These are phyloP conservation scores for Bacidia gigantensis DNA, from an alignment of 495 filamentous ascomycete species.

Conservation along the genomic window DNA sequence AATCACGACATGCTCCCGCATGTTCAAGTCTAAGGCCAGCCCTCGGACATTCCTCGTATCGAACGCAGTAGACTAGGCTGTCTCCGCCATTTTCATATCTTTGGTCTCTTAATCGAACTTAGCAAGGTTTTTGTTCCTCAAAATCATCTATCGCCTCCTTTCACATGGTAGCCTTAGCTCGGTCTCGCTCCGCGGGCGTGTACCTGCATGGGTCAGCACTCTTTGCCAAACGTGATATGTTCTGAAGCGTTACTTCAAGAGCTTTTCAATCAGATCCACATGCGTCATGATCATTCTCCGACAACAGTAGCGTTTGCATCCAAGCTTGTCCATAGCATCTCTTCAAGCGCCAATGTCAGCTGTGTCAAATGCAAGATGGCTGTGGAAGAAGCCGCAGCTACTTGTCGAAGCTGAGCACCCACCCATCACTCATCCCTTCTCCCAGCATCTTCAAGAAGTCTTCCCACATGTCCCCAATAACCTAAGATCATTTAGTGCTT, in stretches of 20 bases:
- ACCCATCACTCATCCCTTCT: constrained; percentile 66
- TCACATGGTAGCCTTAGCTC: constrained; percentile 1
- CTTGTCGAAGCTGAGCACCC: too few relatives aligned
- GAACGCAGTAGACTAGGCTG: too few relatives aligned
- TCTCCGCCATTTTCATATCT: too few relatives aligned
- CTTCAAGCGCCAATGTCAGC: constrained; percentile 28
- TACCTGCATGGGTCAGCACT: background rate
- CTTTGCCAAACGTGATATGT: background rate
- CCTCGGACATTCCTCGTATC: too few relatives aligned
- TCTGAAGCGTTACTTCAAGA: constrained; percentile 57
- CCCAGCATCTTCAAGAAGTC: constrained; percentile 74
- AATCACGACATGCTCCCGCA: too few relatives aligned
- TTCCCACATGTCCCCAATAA: constrained; percentile 95
- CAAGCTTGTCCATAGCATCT: constrained; percentile 86
- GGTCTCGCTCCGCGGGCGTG: constrained; percentile 10
- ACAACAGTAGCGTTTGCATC: constrained; percentile 92
- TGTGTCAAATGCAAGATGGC: too few relatives aligned
- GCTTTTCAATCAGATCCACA: constrained; percentile 96
- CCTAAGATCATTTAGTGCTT: constrained; percentile 38
- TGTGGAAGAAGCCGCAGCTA: too few relatives aligned
- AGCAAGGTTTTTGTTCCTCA: background rate
- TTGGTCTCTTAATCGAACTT: too few relatives aligned
- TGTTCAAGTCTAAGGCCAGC: too few relatives aligned
- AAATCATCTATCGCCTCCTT: background rate
- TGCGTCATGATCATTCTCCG: constrained; percentile 99